phyloP scores from a whole-genome alignment of 2,329 filamentous ascomycete genomes.

The Tricladium varicosporioides region DNA sequence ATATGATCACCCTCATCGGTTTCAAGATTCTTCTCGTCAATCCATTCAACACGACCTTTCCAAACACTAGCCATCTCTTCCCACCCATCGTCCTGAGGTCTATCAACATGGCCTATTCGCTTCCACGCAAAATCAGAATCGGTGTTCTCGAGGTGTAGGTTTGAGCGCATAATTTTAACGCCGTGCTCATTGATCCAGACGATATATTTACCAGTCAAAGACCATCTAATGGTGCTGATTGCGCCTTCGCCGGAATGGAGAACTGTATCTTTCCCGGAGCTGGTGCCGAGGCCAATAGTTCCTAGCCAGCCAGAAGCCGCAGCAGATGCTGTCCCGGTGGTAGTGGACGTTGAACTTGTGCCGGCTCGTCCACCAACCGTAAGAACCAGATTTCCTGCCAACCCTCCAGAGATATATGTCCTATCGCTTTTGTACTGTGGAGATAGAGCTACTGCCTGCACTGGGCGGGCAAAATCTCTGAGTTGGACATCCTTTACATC shows the following conservation, averaged over 20 bases:
- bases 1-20: conserved; percentile 57
- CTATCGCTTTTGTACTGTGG: conserved; percentile 90
- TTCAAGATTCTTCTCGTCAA: conserved; percentile 80
- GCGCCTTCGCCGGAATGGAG: conserved; percentile 89
- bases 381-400: conserved; percentile 82
- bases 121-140: conserved; percentile 90
- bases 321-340: conserved; percentile 76
- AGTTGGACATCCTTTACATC: conserved; percentile 88
- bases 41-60: conserved; percentile 91
- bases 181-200: conserved; percentile 96
- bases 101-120: conserved; percentile 85
- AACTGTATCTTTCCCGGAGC: conserved; percentile 79
- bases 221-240: conserved; percentile 94
- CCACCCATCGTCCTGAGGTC: conserved; percentile 83
- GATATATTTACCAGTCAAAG: conserved; percentile 84
- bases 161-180: conserved; percentile 95
- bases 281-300: conserved; percentile 75
- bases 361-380: conserved; percentile 79
- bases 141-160: conserved; percentile 72
- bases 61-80: conserved; percentile 96
- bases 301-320: conserved; percentile 89
- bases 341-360: conserved; percentile 79
- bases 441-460: conserved; percentile 90
- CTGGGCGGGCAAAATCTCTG: conserved; percentile 88
- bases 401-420: conserved; percentile 86